These are phyloP conservation scores for Oryza australiensis DNA, from an alignment of 176 grass and related monocot genomes.

Conservation along the genomic window DNA sequence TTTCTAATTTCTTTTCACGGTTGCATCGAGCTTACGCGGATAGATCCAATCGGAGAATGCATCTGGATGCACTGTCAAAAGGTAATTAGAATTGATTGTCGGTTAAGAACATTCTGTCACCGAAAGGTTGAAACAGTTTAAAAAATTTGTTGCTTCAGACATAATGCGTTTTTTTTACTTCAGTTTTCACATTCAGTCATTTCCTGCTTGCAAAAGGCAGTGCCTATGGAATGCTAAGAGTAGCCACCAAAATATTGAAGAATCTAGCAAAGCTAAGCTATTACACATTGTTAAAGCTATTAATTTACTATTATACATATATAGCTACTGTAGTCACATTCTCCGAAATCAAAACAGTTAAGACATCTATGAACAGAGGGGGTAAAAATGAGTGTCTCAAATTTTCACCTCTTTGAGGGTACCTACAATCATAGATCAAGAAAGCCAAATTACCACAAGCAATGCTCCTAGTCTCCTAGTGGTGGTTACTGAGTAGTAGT, in stretches of 20 bases:
- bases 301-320: background rate
- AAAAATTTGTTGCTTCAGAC: slow-evolving; percentile 30
- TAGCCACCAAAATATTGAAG: slow-evolving; percentile 18
- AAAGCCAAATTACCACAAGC: slow-evolving; percentile 9
- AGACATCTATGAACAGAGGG: slow-evolving; percentile 24
- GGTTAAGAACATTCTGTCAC: slow-evolving; percentile 55
- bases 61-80: slow-evolving; percentile 35
- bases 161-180: background rate
- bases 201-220: slow-evolving; percentile 17
- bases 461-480: background rate
- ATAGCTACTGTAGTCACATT: slow-evolving; percentile 31
- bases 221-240: slow-evolving; percentile 17
- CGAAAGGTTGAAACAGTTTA: slow-evolving; percentile 36
- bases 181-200: slow-evolving; percentile 13
- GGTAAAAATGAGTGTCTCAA: slow-evolving; percentile 23
- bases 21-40: slow-evolving; percentile 20
- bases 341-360: slow-evolving; percentile 43
- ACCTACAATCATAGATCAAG: slow-evolving; percentile 9
- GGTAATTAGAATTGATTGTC: slow-evolving; percentile 37
- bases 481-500: background rate
- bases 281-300: slow-evolving; percentile 1
- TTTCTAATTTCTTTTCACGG: slow-evolving; percentile 17
- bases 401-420: slow-evolving; percentile 35
- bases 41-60: slow-evolving; percentile 47
- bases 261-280: slow-evolving; percentile 21